phyloP scores from a whole-genome alignment of 2,329 filamentous ascomycete genomes.

The Ilyonectria robusta region DNA sequence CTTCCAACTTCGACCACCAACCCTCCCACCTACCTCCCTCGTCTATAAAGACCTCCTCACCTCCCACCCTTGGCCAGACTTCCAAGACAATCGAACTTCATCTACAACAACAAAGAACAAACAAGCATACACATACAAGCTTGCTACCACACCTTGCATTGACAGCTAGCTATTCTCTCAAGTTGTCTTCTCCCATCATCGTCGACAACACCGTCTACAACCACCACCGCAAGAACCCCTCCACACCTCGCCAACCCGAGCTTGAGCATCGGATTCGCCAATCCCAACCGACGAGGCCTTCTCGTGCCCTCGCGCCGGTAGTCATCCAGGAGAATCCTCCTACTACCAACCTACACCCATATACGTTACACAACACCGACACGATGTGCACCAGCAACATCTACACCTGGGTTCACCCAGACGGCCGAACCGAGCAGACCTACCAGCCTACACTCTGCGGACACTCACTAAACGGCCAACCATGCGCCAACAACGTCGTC shows the following conservation, averaged over 20 bases:
- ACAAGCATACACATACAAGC: background rate
- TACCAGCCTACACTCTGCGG: conserved; percentile 57
- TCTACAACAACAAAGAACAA: background rate
- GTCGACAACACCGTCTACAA: conserved; percentile 44
- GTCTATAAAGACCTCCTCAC: conserved; percentile 39
- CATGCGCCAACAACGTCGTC: conserved; percentile 59
- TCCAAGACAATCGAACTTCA: conserved; percentile 35
- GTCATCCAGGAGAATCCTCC: conserved; percentile 43
- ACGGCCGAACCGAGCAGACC: conserved; percentile 56
- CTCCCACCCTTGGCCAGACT: conserved; percentile 37
- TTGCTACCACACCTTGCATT: conserved; percentile 12
- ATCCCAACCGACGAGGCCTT: conserved; percentile 22
- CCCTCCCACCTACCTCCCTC: conserved; percentile 17
- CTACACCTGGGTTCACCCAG: conserved; percentile 63
- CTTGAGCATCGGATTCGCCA: conserved; percentile 29
- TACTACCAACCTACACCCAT: conserved; percentile 30
- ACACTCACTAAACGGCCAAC: conserved; percentile 55
- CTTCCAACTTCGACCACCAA: conserved; percentile 15
- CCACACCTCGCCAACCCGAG: conserved; percentile 26
- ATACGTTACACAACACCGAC: conserved; percentile 44
- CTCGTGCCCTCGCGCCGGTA: conserved; percentile 35
- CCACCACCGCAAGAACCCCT: conserved; percentile 29
- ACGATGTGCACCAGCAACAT: conserved; percentile 67
- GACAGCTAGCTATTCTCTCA: conserved; percentile 24
- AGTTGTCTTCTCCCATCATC: conserved; percentile 40